A percentile compares a stretch with the other conserved stretches of the same genome.
phyloP scores from a whole-genome alignment of 2,329 filamentous ascomycete species.

The Fusarium tjaetaba region DNA sequence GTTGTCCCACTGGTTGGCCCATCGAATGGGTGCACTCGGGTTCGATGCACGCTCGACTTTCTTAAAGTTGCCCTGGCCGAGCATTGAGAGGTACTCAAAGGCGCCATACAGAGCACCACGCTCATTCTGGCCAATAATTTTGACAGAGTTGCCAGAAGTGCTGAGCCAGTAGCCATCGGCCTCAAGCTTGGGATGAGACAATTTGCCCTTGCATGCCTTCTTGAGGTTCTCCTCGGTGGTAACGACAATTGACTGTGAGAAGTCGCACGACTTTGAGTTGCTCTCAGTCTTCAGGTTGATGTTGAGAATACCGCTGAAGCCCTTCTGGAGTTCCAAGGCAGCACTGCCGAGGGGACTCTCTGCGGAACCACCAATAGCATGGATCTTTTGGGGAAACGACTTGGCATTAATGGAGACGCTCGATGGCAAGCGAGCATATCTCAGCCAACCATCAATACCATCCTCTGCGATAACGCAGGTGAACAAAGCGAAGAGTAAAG shows the following conservation, averaged over 20 bases:
- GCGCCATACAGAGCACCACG: conserved; percentile 75
- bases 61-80: conserved; percentile 66
- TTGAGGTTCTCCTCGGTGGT: conserved; percentile 17
- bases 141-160: conserved; percentile 55
- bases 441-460: conserved; percentile 70
- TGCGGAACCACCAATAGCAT: conserved; percentile 63
- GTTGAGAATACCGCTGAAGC: conserved; percentile 67
- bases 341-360: conserved; percentile 68
- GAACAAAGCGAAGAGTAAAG: conserved; percentile 37
- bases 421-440: conserved; percentile 65
- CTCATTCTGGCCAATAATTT: conserved; percentile 73
- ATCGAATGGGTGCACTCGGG: conserved; percentile 70
- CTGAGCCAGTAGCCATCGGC: conserved; percentile 71
- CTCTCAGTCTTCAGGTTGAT: conserved; percentile 53
- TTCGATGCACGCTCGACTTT: conserved; percentile 60
- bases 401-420: conserved; percentile 47
- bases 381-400: conserved; percentile 58
- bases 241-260: conserved; percentile 16
- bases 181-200: conserved; percentile 49
- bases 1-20: conserved; percentile 81
- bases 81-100: conserved; percentile 72
- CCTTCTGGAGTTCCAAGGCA: conserved; percentile 66
- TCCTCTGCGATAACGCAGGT: conserved; percentile 63
- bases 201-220: conserved; percentile 5
- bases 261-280: conserved; percentile 9